phyloP scores from a whole-genome alignment of 768 basidiomycete species.

The Hygrocybe coccinea region DNA sequence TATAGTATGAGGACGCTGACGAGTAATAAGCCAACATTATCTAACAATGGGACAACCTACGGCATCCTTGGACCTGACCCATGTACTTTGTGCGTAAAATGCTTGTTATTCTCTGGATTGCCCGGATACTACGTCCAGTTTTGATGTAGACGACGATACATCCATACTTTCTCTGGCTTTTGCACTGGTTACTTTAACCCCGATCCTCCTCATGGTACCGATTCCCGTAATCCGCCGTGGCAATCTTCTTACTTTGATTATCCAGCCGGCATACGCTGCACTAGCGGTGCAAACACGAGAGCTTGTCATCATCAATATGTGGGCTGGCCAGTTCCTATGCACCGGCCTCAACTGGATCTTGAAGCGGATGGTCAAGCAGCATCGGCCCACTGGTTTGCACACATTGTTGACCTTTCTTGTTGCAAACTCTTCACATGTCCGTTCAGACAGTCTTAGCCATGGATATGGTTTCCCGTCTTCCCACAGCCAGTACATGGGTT shows the following conservation, averaged over 20 bases:
- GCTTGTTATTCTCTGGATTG: neutral
- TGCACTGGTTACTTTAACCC: conserved; percentile 62
- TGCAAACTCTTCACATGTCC: neutral
- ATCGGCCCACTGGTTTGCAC: conserved; percentile 58
- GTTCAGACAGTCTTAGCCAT: conserved; percentile 41
- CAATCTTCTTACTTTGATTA: conserved; percentile 1
- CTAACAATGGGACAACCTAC: no score
- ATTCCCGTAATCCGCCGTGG: neutral
- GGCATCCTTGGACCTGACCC: conserved; percentile 58
- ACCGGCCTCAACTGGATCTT: conserved; percentile 67
- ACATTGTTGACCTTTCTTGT: neutral
- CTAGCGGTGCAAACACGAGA: conserved; percentile 74
- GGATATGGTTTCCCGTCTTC: conserved; percentile 88
- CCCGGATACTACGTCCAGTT: neutral
- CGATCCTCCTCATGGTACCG: conserved; percentile 67
- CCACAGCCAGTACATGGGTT: conserved; percentile 89
- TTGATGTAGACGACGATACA: conserved; percentile 50
- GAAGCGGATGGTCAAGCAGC: conserved; percentile 63
- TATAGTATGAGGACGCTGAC: no score
- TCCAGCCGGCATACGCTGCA: conserved; percentile 72
- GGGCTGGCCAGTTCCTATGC: conserved; percentile 70
- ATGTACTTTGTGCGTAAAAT: conserved; percentile 52
- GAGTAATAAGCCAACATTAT: no score
- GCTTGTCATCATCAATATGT: conserved; percentile 76
- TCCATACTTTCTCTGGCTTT: conserved; percentile 53